A percentile compares a stretch with the other conserved stretches of the same genome.
phyloP scores from a whole-genome alignment of 1,284 basidiomycete species.

The Ustanciosporium gigantosporum region DNA sequence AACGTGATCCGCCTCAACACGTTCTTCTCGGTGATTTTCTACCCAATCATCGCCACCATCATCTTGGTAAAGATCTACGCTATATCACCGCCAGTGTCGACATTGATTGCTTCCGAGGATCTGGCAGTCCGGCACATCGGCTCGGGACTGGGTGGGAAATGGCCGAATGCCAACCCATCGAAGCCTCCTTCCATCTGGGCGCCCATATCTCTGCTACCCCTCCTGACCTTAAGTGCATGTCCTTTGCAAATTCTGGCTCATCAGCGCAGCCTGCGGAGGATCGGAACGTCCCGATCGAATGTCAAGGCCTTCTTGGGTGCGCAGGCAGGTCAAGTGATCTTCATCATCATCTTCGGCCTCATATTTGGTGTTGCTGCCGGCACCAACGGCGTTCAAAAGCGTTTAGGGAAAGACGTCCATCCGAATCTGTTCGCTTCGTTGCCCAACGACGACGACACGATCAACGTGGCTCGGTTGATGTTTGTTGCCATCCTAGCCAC shows the following conservation, averaged over 20 bases:
- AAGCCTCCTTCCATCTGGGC: slow-evolving; percentile 53
- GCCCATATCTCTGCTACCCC: slow-evolving; percentile 54
- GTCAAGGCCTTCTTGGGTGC: slow-evolving; percentile 53
- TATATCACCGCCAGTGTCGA: slow-evolving; percentile 1
- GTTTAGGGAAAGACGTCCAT: slow-evolving; percentile 35
- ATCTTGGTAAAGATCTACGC: slow-evolving; percentile 43
- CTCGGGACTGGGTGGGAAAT: background rate
- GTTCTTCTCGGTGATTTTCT: slow-evolving; percentile 39
- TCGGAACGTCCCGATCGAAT: slow-evolving; percentile 49
- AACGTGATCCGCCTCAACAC: slow-evolving; percentile 56
- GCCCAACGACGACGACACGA: slow-evolving; percentile 43
- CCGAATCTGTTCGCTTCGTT: slow-evolving; percentile 54
- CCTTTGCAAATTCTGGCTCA: slow-evolving; percentile 58
- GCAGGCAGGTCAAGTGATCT: slow-evolving; percentile 48
- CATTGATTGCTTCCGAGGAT: background rate
- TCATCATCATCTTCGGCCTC: slow-evolving; percentile 38
- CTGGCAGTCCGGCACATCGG: background rate
- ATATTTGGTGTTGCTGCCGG: slow-evolving; percentile 49
- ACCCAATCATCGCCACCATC: slow-evolving; percentile 46
- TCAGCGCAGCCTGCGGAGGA: slow-evolving; percentile 51
- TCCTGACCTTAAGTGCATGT: slow-evolving; percentile 53
- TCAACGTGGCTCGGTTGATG: slow-evolving; percentile 46
- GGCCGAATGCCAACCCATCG: slow-evolving; percentile 35
- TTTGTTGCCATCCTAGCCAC: slow-evolving; percentile 49
- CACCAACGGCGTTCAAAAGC: slow-evolving; percentile 36